Evolutionary conservation across 768 basidiomycete genomes (phyloP).

Genomic region (Gelatoporia subvermispora): DNA sequence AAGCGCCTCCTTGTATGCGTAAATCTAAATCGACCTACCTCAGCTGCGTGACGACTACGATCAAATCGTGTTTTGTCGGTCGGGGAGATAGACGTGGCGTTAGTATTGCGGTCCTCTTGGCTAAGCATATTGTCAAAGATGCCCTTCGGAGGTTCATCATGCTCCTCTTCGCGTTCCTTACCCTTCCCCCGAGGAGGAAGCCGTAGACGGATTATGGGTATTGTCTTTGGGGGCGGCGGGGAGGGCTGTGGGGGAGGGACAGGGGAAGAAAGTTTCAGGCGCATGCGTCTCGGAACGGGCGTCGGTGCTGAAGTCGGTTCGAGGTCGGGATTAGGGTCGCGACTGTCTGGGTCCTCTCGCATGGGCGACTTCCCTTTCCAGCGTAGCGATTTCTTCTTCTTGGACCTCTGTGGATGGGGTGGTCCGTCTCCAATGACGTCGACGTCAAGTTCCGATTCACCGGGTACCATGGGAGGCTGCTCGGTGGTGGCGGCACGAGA

Average conservation of each 20-base stretch:
- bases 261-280: slow-evolving; percentile 39
- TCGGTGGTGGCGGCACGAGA: slow-evolving; percentile 22
- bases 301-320: slow-evolving; percentile 5
- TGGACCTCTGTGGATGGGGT: slow-evolving; percentile 25
- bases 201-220: slow-evolving; percentile 46
- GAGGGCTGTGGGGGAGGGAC: slow-evolving; percentile 13
- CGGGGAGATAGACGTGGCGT: slow-evolving; percentile 56
- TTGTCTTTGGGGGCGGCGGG: slow-evolving; percentile 27
- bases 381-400: slow-evolving; percentile 25
- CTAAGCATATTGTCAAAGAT: slow-evolving; percentile 83
- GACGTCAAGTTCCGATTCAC: slow-evolving; percentile 27
- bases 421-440: slow-evolving; percentile 24
- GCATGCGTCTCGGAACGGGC: slow-evolving; percentile 38
- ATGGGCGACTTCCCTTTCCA: slow-evolving; percentile 20
- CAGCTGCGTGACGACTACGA: slow-evolving; percentile 61
- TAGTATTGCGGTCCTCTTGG: slow-evolving; percentile 64
- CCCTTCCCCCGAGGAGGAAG: slow-evolving; percentile 61
- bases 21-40: slow-evolving; percentile 43
- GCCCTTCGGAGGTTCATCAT: slow-evolving; percentile 51
- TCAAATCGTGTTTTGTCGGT: slow-evolving; percentile 72
- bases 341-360: slow-evolving; percentile 17
- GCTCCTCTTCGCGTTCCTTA: slow-evolving; percentile 52
- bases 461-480: slow-evolving; percentile 21
- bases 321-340: slow-evolving; percentile 24
- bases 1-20: slow-evolving; percentile 1